Evolutionary conservation across 2,329 filamentous ascomycete genomes (phyloP), one percentile per base, ranked within the genome.

Genomic region (Cercospora berteroae): DNA sequence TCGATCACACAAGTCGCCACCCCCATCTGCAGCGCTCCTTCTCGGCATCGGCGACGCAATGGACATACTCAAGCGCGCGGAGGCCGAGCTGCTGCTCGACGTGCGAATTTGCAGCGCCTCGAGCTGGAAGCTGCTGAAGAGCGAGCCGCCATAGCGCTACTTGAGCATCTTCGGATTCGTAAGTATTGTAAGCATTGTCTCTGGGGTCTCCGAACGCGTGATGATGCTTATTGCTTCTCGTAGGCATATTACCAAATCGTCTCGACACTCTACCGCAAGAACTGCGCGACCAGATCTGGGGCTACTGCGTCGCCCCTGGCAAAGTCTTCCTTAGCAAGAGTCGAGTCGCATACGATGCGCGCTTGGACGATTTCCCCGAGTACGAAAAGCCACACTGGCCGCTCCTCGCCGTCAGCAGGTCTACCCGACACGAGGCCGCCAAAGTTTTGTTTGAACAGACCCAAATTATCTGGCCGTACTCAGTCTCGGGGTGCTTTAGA

Each of bases 351-450:
- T 23, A 7, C 12, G 58, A 60, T 31, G 20, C 16, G 13, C 58
- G 58, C 23, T 27, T 60, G 12, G n/a, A 20, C 8, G 58, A 60
- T 6, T 27, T 60, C 23, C 3, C 29, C 25, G 16, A 23, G 5
- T 60, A 60, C 58, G 58, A 60, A 16, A 27, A 58, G 25, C 62
- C 62, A 27, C 23, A 58, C 9, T 64, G 33, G 62, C 52, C 25
- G 13, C 25, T 64, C 16, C 62, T 64, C 12, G 36, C 36, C 8
- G 62, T 64, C 7, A 64, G 44, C 25, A 23, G 42, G 20, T n/a
- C 39, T 4, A 59, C 59, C 12, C 39, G 62, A 18, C 31, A 59
- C 4, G 48, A 64, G 16, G 62, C 62, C 12, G 55, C 23, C 9
- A 16, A 58, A 23, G 39, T 64, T 2, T 25, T 64, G 13, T 31